Base-by-base conservation (phyloP, 768 basidiomycete genomes). In the Russula sp. region DNA sequence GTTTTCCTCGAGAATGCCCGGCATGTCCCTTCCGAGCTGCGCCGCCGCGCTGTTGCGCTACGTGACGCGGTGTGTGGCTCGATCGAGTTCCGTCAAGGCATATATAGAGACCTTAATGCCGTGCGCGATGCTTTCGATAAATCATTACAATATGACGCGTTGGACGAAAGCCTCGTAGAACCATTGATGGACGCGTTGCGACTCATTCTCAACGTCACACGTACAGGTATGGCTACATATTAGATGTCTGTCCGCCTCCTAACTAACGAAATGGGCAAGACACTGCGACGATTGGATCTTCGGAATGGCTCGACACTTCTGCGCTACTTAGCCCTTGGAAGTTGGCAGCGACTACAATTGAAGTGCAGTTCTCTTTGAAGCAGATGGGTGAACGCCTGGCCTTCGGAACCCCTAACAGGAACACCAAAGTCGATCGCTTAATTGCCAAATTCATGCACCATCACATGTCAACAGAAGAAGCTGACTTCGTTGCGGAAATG, bases 401-500 rank as follows among this genome's bases (percentile, higher is more conserved):
- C n/a, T 80, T 83, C 44, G 84, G 86, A 46, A 76, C 79, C 11
- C 81, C 78, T 75, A 77, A 79, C 13, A 87, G 88, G n/a, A 81
- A 81, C 46, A 78, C 79, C 18, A 84, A 83, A 57, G 76, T 93
- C 44, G 85, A 89, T 69, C 86, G 80, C 65, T 76, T 92, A 55
- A 85, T 85, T 0, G 78, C 81, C 6, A 82, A 83, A 71, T 76
- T 92, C 9, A 88, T 93, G 69, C 85, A 83, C 64, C 84, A 88
- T 63, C 85, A 84, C 10, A 86, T 90, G 74, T 84, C 86, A 18
- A 82, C 85, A 0, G 90, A 92, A 68, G 88, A 92, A 73, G 90
- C 89, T 0, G 88, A 86, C 66, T 89, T 91, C 69, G 85, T 92
- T 6, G 88, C 88, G n/a, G 88, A 90, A 71, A 88, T 92, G 82